Percentiles rank a stretch among this genome's conserved stretches.
Conservation (phyloP, 2,329 filamentous ascomycete species). For the Trichocomaceae sp. region DNA sequence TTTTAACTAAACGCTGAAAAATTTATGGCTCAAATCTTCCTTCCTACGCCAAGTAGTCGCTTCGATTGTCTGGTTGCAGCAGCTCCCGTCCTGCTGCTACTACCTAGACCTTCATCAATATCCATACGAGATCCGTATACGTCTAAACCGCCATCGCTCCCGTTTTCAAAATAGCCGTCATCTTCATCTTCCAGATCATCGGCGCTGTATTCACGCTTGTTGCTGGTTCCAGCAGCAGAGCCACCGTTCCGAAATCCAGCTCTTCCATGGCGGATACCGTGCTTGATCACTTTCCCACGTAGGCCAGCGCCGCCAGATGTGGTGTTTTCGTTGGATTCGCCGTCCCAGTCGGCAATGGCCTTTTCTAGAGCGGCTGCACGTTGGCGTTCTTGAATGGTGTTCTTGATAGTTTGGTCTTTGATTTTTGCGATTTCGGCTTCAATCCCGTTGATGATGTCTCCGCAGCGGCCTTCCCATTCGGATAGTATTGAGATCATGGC, state of each 20-base stretch:
- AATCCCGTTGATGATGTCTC: conserved; percentile 63
- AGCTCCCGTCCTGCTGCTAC: conserved; percentile 10
- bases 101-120: conserved; percentile 32
- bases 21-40: conserved; percentile 23
- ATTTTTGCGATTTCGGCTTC: conserved; percentile 68
- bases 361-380: conserved; percentile 46
- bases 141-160: conserved; percentile 24
- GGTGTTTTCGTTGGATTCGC: conserved; percentile 15
- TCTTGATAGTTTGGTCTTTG: conserved; percentile 50
- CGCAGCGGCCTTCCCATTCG: conserved; percentile 74
- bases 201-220: conserved; percentile 36
- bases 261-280: background rate
- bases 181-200: conserved; percentile 31
- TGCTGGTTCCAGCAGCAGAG: conserved; percentile 17
- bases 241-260: conserved; percentile 11
- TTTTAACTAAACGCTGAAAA: background rate
- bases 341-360: conserved; percentile 38
- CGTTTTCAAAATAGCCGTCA: conserved; percentile 31
- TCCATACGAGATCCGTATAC: conserved; percentile 28
- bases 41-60: conserved; percentile 28
- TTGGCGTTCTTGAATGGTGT: conserved; percentile 46
- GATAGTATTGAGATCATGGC: conserved; percentile 61
- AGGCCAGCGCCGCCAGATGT: background rate
- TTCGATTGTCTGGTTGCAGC: conserved; percentile 27
- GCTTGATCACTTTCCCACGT: conserved; percentile 12